Evolutionary conservation across 164 flowering plant genomes (phyloP), one percentile per base, ranked within the genome.

Genomic region (Aristolochia fimbriata): DNA sequence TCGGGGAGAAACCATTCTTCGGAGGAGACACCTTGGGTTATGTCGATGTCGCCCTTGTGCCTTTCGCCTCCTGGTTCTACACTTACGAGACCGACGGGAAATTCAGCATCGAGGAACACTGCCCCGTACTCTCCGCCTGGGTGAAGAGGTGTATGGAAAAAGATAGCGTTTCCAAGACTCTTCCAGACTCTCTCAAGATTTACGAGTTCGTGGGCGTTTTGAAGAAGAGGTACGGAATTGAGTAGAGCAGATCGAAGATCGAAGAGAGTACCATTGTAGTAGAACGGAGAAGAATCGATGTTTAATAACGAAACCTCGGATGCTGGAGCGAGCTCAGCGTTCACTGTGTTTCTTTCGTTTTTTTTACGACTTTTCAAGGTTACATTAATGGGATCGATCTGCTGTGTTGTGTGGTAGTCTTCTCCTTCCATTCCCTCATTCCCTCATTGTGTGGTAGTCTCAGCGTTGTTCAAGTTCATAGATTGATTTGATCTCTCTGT

Each of bases 11-110:
- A 51, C 21, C 60, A 3, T 68, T 45, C 43, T 68, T 68, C 15
- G 64, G 67, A 15, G 71, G 71, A 1, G 64, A 68, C 7, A 6
- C 4, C 7, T 53, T 68, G 12, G 71, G 71, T 15, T 68, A 46
- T 14, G 25, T 63, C 15, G 71, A 68, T 33, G n/a, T 68, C 11
- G 30, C 45, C 0, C 25, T 68, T 12, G 22, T 68, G 16, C 56
- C 60, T 21, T 58, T 63, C 27, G 23, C 37, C 7, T 17, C 24
- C 27, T 57, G 66, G 62, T 62, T 68, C 51, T 43, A 57, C 37
- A 4, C 57, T 1, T 68, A 27, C 54, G 62, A 68, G 62, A 62
- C 46, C 1, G 20, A 15, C 9, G 66, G 66, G 8, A 58, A 51
- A 13, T 68, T 68, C 66, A 68, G 58, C 25, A n/a, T 58, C 11